Conservation (phyloP, 1,139 yeast species). For the Sugiyamaella castrensis region DNA sequence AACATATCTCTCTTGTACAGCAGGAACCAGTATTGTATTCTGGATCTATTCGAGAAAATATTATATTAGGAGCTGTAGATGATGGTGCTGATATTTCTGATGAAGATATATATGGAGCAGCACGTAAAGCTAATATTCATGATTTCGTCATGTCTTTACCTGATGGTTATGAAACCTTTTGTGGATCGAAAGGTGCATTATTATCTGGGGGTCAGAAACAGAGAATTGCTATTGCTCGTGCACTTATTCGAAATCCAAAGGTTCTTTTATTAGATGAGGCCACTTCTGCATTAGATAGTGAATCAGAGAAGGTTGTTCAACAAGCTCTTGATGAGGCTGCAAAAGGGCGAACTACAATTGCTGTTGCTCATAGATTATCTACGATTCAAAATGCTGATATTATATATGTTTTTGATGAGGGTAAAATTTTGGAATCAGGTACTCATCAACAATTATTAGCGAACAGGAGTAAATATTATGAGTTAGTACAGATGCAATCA, state of each 20-base stretch:
- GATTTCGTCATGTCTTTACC: constrained; percentile 76
- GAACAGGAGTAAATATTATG: constrained; percentile 39
- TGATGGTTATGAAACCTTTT: constrained; percentile 72
- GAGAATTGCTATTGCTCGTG: constrained; percentile 74
- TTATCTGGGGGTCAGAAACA: constrained; percentile 87
- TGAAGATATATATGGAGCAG: constrained; percentile 64
- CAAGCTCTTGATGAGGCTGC: constrained; percentile 56
- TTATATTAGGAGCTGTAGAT: constrained; percentile 64
- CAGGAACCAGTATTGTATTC: constrained; percentile 89
- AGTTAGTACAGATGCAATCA: constrained; percentile 41
- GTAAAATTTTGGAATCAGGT: constrained; percentile 73
- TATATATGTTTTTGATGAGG: constrained; percentile 72
- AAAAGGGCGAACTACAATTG: constrained; percentile 77
- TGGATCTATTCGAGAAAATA: constrained; percentile 81
- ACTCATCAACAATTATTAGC: constrained; percentile 41
- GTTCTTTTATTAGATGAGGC: constrained; percentile 73
- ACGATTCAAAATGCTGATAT: constrained; percentile 93
- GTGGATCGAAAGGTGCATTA: constrained; percentile 80
- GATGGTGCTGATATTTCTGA: constrained; percentile 52
- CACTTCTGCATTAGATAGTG: constrained; percentile 75
- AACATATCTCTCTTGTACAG: constrained; percentile 71
- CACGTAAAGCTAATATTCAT: constrained; percentile 79
- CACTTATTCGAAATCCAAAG: constrained; percentile 65
- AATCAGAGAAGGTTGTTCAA: constrained; percentile 78
- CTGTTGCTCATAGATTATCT: constrained; percentile 87